phyloP scores from a whole-genome alignment of 805 yeast genomes.

The Schizosaccharomyces osmophilus region DNA sequence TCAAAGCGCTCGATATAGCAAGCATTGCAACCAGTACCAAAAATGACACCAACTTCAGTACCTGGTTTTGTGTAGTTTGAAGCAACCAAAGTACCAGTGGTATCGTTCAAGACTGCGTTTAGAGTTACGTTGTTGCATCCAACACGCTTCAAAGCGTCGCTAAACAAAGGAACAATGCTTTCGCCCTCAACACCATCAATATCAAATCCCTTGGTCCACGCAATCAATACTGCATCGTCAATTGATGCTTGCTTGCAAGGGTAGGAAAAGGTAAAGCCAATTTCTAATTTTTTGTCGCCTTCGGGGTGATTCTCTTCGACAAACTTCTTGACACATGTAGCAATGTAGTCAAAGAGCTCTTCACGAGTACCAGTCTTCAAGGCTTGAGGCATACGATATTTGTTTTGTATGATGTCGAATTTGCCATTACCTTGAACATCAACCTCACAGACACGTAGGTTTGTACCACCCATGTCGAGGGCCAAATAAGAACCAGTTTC shows the following conservation, averaged over 20 bases:
- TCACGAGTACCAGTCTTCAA: conserved; percentile 59
- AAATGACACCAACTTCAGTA: conserved; percentile 82
- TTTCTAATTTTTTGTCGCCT: conserved; percentile 30
- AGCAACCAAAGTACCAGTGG: conserved; percentile 91
- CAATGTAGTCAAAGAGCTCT: conserved; percentile 67
- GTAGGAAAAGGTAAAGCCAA: conserved; percentile 88
- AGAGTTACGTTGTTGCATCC: conserved; percentile 51
- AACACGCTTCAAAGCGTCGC: conserved; percentile 37
- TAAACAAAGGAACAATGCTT: conserved; percentile 82
- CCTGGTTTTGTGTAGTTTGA: conserved; percentile 75
- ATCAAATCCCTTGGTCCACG: conserved; percentile 96
- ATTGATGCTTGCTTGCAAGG: conserved; percentile 54
- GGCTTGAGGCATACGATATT: conserved; percentile 40
- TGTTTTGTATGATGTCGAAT: conserved; percentile 69
- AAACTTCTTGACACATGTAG: conserved; percentile 51
- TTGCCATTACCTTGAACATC: conserved; percentile 59
- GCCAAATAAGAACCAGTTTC: conserved; percentile 81
- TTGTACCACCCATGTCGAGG: conserved; percentile 92
- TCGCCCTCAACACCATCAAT: conserved; percentile 81
- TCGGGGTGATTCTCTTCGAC: conserved; percentile 47
- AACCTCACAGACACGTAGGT: conserved; percentile 76
- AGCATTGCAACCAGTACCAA: conserved; percentile 18
- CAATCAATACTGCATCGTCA: conserved; percentile 65
- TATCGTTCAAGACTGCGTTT: conserved; percentile 83
- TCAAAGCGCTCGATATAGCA: neutral